phyloP scores from a whole-genome alignment of 2,329 filamentous ascomycete species.

The Colletotrichum sp. region DNA sequence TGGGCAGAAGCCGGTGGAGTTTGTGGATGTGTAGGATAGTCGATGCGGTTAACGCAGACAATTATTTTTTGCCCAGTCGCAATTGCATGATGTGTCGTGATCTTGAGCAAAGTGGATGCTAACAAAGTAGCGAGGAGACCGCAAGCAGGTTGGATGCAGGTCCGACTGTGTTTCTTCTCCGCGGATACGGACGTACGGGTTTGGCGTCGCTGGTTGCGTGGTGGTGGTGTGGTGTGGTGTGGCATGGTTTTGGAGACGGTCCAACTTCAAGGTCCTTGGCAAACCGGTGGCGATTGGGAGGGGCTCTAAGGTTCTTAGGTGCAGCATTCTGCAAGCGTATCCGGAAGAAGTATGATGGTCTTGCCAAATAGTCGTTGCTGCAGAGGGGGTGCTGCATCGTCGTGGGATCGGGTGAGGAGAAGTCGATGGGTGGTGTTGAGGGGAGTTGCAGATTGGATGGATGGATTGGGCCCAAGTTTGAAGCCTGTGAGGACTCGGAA shows the following conservation, averaged over 20 bases:
- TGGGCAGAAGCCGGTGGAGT: conserved; percentile 48
- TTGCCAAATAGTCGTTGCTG: neutral
- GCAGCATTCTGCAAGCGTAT: neutral
- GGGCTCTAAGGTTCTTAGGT: neutral
- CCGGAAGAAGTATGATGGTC: neutral
- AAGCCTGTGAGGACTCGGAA: neutral
- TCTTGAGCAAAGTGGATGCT: neutral
- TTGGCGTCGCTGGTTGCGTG: neutral
- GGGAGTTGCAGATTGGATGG: neutral
- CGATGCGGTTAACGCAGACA: neutral
- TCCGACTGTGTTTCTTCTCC: neutral
- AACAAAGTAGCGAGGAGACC: neutral
- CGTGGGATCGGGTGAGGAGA: neutral
- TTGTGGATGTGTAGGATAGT: neutral
- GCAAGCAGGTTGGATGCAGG: neutral
- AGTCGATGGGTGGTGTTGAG: neutral
- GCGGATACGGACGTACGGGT: neutral
- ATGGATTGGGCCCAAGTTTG: neutral
- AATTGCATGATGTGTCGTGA: neutral
- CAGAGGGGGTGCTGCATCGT: neutral
- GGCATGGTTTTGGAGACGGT: neutral
- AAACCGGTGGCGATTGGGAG: neutral
- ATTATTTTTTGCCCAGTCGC: neutral
- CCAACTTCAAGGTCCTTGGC: neutral
- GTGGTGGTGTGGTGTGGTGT: neutral